Evolutionary conservation across 140 eudicot genomes (phyloP).

Genomic region (Cichorium intybus): DNA sequence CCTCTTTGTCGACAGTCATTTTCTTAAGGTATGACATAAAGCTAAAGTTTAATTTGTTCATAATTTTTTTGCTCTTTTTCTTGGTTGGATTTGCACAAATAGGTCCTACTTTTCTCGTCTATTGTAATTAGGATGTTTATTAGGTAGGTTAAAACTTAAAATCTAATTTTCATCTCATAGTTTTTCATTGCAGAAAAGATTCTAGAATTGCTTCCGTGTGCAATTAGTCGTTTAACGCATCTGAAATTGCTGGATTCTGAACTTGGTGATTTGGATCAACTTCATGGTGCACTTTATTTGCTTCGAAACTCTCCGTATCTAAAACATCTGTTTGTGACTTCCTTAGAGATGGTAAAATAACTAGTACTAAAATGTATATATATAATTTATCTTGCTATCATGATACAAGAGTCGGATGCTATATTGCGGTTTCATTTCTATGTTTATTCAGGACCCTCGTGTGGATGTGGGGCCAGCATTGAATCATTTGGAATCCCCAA

Average conservation of each 20-base stretch:
- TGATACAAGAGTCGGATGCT: background rate
- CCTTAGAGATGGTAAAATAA: background rate
- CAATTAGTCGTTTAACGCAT: background rate
- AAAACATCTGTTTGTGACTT: background rate
- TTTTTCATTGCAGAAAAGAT: background rate
- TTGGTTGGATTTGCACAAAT: background rate
- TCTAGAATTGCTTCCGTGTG: background rate
- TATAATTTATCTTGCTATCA: background rate
- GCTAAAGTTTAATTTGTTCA: background rate
- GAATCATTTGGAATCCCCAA: background rate
- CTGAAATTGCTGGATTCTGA: background rate
- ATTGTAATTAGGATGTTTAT: too few species aligned
- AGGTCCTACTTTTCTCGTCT: background rate
- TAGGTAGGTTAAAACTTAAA: too few species aligned
- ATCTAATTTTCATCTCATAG: background rate
- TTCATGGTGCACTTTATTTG: background rate
- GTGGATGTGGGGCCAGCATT: background rate
- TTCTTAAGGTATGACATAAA: background rate
- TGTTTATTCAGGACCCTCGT: background rate
- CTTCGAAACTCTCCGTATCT: background rate
- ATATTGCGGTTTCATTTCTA: background rate
- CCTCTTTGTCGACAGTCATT: background rate
- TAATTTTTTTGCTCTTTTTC: too few species aligned
- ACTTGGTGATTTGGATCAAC: constrained; percentile 2
- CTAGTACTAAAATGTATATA: background rate